Evolutionary conservation across 352 stramenopile genomes (phyloP), one percentile per base, ranked within the genome.

Genomic region (Pythium rishiriense): DNA sequence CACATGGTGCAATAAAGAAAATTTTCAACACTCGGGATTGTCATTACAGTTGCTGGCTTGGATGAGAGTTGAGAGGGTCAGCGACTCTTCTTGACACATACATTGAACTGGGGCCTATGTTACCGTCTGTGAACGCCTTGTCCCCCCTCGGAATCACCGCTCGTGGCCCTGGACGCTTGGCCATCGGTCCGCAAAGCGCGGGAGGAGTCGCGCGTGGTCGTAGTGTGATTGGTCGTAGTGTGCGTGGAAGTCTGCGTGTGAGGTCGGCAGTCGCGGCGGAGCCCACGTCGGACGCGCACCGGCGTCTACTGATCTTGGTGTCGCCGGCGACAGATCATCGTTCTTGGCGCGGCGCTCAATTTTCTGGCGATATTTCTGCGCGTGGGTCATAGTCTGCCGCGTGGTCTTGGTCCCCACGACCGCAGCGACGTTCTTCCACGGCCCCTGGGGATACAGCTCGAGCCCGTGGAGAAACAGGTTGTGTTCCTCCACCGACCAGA

Each of bases 381-480:
- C 70, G 29, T 86, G 77, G n/a, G 70, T 81, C 75, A 85, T 83
- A 17, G 74, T 84, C 49, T 57, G 49, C 3, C 31, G 49, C 6
- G 29, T 48, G 17, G 29, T 57, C 15, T 22, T 43, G 1, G 31
- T 57, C 14, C 48, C 25, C 4, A 55, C 48, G 7, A 39, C 25
- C 3, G 19, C 48, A 4, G 31, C 29, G 29, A 45, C 12, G 4
- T 26, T 11, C 12, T 54, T 54, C 26, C 48, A 54, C 25, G 48
- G 25, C 0, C 48, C 48, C 14, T 8, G 12, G 2, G 41, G 41
- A 6, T 24, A 39, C 4, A 39, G 6, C 19, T 24, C 25, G 11
- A 39, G 28, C 3, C 17, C 48, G 14, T 12, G 28, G 24, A 54
- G 48, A 41, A 54, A 54, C 5, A 26, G 48, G 5, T 54, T 24